Evolutionary conservation across 352 stramenopile genomes (phyloP), one percentile per base, ranked within the genome.

Genomic region (Elongisporangium anandrum): DNA sequence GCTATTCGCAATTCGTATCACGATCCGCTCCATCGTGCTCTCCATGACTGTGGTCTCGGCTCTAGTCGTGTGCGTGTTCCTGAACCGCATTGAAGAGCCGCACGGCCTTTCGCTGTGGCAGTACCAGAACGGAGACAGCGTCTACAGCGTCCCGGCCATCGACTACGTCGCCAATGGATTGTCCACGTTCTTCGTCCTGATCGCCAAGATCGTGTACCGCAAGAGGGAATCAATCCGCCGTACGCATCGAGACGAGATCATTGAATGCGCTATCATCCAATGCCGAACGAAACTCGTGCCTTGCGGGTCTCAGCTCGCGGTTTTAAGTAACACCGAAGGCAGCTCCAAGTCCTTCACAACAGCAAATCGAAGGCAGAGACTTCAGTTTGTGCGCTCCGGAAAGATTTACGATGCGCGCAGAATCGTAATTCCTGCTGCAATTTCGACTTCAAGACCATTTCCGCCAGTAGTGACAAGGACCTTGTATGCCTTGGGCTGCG

Each of bases 21-120:
- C 67, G 41, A 13, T 57, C 34, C 15, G 38, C 41, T 19, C 20
- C 57, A 24, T 59, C 38, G 19, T 51, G 21, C 20, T 59, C 39
- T 22, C 4, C 29, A 41, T 41, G 5, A 2, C 9, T 15, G 29
- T 48, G 0, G 21, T 70, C 20, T 8, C 61, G 48, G 59, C 70
- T n/a, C 56, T 78, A 19, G 21, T 68, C 2, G 13, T 66, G 1
- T 66, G 63, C 58, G 50, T 75, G 20, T 54, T 72, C 54, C 47
- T 76, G 17, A 51, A 59, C 3, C 48, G 52, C 3, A 54, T 77
- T 4, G 65, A 75, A 26, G 55, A 51, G 9, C 5, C 29, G 29
- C 29, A 41, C 13, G 29, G 29, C 5, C 5, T 41, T 13, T 15
- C 29, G 29, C 5, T 41, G 4, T 41, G 29, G 29, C 29, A 41